A percentile compares a stretch with the other conserved stretches of the same genome.
These are phyloP conservation scores for Thielaviopsis cerberus DNA, from an alignment of 2,329 filamentous ascomycete genomes.

Conservation along the genomic window DNA sequence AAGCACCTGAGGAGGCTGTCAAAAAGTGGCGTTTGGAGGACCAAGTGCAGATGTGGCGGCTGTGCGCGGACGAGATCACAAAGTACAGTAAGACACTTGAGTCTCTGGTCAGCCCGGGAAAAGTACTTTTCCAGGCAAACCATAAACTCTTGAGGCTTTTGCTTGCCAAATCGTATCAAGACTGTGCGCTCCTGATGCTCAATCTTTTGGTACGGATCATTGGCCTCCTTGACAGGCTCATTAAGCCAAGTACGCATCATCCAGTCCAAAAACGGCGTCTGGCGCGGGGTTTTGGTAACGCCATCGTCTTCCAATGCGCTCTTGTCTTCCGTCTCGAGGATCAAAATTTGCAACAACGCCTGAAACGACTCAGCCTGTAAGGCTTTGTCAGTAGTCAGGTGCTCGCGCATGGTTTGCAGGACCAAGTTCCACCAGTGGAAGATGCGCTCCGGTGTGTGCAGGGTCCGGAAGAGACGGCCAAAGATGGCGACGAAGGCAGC, in stretches of 20 bases:
- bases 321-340: slow-evolving; percentile 40
- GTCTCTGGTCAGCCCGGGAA: slow-evolving; percentile 42
- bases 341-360: slow-evolving; percentile 45
- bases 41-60: slow-evolving; percentile 59
- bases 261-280: slow-evolving; percentile 35
- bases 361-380: slow-evolving; percentile 45
- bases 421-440: slow-evolving; percentile 55
- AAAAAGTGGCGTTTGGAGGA: slow-evolving; percentile 54
- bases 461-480: slow-evolving; percentile 41
- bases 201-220: slow-evolving; percentile 18
- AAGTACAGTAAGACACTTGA: slow-evolving; percentile 46
- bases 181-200: slow-evolving; percentile 32
- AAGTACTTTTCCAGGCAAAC: slow-evolving; percentile 46
- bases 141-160: slow-evolving; percentile 51
- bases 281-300: slow-evolving; percentile 18
- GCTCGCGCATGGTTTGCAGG: slow-evolving; percentile 17
- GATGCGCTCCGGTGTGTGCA: slow-evolving; percentile 43
- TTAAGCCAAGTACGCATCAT: slow-evolving; percentile 40
- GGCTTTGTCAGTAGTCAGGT: slow-evolving; percentile 41
- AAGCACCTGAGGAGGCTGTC: slow-evolving; percentile 54
- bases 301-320: slow-evolving; percentile 25
- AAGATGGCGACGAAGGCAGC: slow-evolving; percentile 53
- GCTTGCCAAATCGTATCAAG: slow-evolving; percentile 45
- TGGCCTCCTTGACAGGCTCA: slow-evolving; percentile 18
- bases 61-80: slow-evolving; percentile 56